Conservation (phyloP, 257 asterid genomes). For the Apocynum venetum region DNA sequence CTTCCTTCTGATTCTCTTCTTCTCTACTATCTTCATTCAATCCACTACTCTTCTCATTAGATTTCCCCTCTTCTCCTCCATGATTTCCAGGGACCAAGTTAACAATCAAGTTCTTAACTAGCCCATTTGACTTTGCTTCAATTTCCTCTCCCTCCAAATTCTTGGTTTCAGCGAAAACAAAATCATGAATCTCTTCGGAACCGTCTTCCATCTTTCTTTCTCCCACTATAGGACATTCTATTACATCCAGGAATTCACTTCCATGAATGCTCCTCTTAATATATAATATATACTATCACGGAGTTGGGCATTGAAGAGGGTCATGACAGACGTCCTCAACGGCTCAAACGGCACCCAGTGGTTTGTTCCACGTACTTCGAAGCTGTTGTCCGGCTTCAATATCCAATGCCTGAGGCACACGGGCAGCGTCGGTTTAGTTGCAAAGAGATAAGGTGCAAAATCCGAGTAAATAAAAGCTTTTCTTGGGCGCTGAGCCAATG, state of each 20-base stretch:
- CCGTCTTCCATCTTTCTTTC: slow-evolving; percentile 27
- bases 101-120: slow-evolving; percentile 37
- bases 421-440: background rate
- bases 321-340: background rate
- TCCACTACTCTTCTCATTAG: slow-evolving; percentile 8
- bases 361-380: slow-evolving; percentile 8
- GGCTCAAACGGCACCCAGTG: background rate
- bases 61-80: slow-evolving; percentile 1
- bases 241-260: background rate
- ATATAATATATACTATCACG: background rate
- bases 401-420: background rate
- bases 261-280: background rate
- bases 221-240: background rate
- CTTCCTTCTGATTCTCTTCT: slow-evolving; percentile 10
- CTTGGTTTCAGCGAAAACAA: slow-evolving; percentile 19
- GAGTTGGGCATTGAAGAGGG: background rate
- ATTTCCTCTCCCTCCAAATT: background rate
- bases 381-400: slow-evolving; percentile 7
- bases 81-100: slow-evolving; percentile 22
- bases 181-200: slow-evolving; percentile 29
- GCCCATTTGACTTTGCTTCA: slow-evolving; percentile 24
- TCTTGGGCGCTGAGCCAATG: background rate
- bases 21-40: background rate
- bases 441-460: background rate
- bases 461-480: background rate